Evolutionary conservation across 2,329 filamentous ascomycete genomes (phyloP).

Genomic region (Botryotinia convoluta): DNA sequence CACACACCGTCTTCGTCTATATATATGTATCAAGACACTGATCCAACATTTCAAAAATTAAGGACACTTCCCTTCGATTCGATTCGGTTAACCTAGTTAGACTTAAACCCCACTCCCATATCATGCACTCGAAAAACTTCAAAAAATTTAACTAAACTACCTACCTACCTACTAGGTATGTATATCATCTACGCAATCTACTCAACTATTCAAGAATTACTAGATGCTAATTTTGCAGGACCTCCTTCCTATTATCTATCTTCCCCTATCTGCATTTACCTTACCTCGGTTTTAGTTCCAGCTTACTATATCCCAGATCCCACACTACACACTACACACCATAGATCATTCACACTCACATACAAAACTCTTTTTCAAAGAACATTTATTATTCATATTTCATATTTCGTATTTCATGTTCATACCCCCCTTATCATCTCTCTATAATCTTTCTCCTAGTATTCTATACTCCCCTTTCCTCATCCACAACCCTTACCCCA

Average conservation of each 20-base stretch:
- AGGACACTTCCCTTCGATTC: background rate
- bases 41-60: background rate
- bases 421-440: too few relatives aligned
- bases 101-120: background rate
- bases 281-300: background rate
- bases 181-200: background rate
- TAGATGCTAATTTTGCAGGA: background rate
- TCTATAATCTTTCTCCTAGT: background rate
- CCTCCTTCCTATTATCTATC: background rate
- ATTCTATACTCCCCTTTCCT: background rate
- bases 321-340: background rate
- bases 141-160: background rate
- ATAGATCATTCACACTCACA: background rate
- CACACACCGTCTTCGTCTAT: too few relatives aligned
- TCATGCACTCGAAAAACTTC: background rate
- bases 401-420: background rate
- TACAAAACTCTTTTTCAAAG: background rate
- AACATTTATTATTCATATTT: conserved; percentile 1
- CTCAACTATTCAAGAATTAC: background rate
- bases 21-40: background rate
- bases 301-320: background rate
- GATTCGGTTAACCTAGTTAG: background rate
- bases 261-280: background rate
- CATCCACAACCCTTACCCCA: background rate
- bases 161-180: background rate